Evolutionary conservation across 805 yeast genomes (phyloP).

Genomic region (Pichia gijzeniarum): DNA sequence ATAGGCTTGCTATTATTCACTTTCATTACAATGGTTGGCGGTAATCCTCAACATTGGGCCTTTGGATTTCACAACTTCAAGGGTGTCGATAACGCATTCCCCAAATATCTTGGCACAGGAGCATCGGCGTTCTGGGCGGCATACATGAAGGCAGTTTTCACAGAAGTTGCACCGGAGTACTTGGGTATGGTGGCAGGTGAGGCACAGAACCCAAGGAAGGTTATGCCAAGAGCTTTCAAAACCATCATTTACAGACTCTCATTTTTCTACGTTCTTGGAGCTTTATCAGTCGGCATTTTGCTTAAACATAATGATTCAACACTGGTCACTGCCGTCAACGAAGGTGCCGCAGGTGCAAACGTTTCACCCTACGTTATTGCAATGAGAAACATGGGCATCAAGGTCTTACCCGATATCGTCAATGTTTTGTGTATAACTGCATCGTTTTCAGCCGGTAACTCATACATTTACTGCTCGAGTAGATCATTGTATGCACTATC

Average conservation of each 20-base stretch:
- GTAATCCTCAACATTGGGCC: slow-evolving; percentile 60
- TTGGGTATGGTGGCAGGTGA: slow-evolving; percentile 84
- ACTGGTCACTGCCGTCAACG: slow-evolving; percentile 50
- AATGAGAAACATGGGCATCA: slow-evolving; percentile 63
- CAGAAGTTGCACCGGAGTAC: slow-evolving; percentile 78
- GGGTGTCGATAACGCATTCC: slow-evolving; percentile 37
- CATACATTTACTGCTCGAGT: slow-evolving; percentile 69
- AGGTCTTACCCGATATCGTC: slow-evolving; percentile 66
- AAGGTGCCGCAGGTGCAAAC: slow-evolving; percentile 68
- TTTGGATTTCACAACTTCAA: slow-evolving; percentile 26
- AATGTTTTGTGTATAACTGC: slow-evolving; percentile 71
- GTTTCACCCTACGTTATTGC: slow-evolving; percentile 82
- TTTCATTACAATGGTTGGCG: slow-evolving; percentile 80
- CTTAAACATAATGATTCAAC: slow-evolving; percentile 64
- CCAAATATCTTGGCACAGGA: slow-evolving; percentile 49
- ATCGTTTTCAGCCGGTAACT: slow-evolving; percentile 80
- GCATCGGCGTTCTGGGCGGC: slow-evolving; percentile 64
- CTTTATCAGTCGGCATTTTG: slow-evolving; percentile 71
- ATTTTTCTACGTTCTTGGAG: slow-evolving; percentile 64
- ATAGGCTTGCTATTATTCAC: slow-evolving; percentile 72
- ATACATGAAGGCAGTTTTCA: slow-evolving; percentile 64
- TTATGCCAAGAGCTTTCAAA: slow-evolving; percentile 72
- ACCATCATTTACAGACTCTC: slow-evolving; percentile 66
- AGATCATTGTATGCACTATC: slow-evolving; percentile 65
- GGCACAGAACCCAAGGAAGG: slow-evolving; percentile 50